Base-by-base conservation (phyloP, 2,329 filamentous ascomycete species). In the Ophiosphaerella herpotricha region DNA sequence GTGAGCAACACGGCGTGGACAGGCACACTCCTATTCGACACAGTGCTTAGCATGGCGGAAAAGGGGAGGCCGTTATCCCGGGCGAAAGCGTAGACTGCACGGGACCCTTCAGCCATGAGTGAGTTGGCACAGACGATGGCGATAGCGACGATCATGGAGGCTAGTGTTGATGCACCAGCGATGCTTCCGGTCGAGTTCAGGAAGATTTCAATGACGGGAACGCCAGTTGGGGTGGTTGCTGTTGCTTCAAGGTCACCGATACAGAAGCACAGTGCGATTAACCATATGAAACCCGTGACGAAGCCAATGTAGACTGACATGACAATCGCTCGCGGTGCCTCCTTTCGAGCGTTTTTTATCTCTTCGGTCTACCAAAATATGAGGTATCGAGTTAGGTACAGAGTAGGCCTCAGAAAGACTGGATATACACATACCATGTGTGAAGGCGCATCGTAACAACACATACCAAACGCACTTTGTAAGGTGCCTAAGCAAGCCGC, bases 401-500 rank as follows among this genome's bases (percentile, higher is more conserved):
- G 18, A 4, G 18, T 5, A 18, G 18, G 18, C 4, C 18, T 5
- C 4, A 21, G 18, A 21, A 21, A 4, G 18, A 5, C 18, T 21
- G 4, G 4, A 21, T 21, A 21, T 21, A 21, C 18, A 21, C 18
- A 21, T 21, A 21, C 18, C 18, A 84, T 82, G 48, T 83, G 81
- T 0, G 64, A 52, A 7, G 64, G 78, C 0, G 78, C 75, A 49
- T 81, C 78, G 49, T 79, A 77, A 49, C 77, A 79, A 61, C 78
- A 81, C 80, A 83, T 81, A 26, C 79, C 80, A 48, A 82, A 82
- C 1, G 77, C 78, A 37, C 78, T 75, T 57, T 84, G 80, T 5
- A 84, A 60, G 11, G 84, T 75, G 2, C 81, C 82, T 16, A 84
- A 67, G 26, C 83, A 77, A 0, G 80, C 78, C 4, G 78, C 74